Conservation (phyloP, 164 flowering plant species). For the Protea cynaroides region DNA sequence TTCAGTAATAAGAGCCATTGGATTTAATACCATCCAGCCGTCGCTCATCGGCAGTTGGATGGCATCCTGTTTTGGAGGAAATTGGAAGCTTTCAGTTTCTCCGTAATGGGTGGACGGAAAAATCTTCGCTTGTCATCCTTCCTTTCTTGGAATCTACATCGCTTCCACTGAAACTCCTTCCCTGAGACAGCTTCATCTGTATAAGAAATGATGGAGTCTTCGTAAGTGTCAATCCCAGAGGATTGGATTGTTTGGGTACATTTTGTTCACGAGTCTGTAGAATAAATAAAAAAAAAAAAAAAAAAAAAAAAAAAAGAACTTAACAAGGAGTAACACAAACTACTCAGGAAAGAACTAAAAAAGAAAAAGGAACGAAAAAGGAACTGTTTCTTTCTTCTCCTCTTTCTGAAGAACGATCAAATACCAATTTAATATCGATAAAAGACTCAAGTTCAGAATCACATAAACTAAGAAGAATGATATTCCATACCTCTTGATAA, state of each 20-base stretch:
- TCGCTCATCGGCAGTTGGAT: too few relatives aligned
- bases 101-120: constrained; percentile 5
- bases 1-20: too few relatives aligned
- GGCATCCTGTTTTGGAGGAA: too few relatives aligned
- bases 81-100: constrained; percentile 54
- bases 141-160: background rate
- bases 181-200: constrained; percentile 12
- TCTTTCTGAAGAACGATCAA: background rate
- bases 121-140: background rate
- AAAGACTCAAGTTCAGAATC: background rate
- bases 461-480: background rate
- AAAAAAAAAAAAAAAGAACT: too few relatives aligned
- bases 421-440: background rate
- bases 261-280: background rate
- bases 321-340: too few relatives aligned
- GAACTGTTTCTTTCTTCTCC: background rate
- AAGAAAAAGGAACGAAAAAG: too few relatives aligned
- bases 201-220: constrained; percentile 20
- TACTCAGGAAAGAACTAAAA: too few relatives aligned
- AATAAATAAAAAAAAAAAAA: constrained; percentile 2
- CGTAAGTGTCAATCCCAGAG: constrained; percentile 16
- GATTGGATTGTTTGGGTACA: constrained; percentile 3
- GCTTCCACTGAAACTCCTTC: background rate
- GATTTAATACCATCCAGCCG: too few relatives aligned
- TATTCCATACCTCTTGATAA: constrained; percentile 10